A percentile compares a stretch with the other conserved stretches of the same genome.
Evolutionary conservation across 352 stramenopile species (phyloP).

Genomic region (Phytophthora foliorum): DNA sequence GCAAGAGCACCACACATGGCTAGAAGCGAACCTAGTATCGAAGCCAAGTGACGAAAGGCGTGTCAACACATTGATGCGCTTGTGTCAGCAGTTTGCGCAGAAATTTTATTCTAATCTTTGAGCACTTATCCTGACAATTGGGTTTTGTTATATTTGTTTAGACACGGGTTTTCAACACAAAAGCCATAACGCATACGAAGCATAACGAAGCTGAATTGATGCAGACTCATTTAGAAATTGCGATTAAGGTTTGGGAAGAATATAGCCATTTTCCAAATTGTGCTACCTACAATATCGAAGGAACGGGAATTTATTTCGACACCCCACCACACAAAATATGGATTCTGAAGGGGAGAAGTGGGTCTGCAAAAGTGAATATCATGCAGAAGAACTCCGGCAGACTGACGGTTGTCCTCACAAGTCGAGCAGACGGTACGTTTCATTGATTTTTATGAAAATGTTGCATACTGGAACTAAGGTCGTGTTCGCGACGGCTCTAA

Average conservation of each 20-base stretch:
- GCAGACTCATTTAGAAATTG: slow-evolving; percentile 3
- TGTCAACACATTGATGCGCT: slow-evolving; percentile 3
- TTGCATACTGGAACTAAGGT: no score
- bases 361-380: slow-evolving; percentile 4
- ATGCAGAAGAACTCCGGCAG: slow-evolving; percentile 1
- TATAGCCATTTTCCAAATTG: background rate
- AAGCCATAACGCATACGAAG: slow-evolving; percentile 7
- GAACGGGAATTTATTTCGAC: background rate
- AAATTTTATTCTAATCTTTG: background rate
- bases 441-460: no score
- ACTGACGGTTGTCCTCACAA: background rate
- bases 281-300: background rate
- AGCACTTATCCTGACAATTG: background rate
- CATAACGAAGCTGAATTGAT: background rate
- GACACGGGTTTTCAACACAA: slow-evolving; percentile 1
- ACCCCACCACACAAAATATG: slow-evolving; percentile 8
- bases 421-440: slow-evolving; percentile 2
- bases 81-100: slow-evolving; percentile 7
- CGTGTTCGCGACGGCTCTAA: no score
- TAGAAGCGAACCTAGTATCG: background rate
- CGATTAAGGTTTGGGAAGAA: slow-evolving; percentile 5
- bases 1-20: background rate
- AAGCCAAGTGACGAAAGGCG: background rate
- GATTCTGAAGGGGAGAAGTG: background rate
- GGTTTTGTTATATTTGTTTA: slow-evolving; percentile 4